phyloP scores from a whole-genome alignment of 2,329 filamentous ascomycete species.

The Venturia oleaginea region DNA sequence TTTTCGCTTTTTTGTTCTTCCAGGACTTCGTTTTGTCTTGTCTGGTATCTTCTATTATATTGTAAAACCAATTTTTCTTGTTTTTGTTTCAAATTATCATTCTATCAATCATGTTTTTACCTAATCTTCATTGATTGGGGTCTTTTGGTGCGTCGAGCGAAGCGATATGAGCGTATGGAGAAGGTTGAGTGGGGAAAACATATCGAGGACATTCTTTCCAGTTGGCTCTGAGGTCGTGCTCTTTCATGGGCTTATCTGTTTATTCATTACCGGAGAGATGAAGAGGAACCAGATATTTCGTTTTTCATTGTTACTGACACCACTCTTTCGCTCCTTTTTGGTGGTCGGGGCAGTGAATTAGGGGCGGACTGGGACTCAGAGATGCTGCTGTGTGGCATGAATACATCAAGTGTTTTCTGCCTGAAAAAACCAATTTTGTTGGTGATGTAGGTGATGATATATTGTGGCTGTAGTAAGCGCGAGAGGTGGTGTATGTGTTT shows the following conservation, averaged over 20 bases:
- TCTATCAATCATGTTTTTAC: conserved; percentile 1
- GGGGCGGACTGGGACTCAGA: background rate
- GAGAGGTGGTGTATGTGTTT: background rate
- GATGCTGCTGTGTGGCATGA: background rate
- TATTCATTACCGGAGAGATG: background rate
- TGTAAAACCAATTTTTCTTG: background rate
- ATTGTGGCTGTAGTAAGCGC: background rate
- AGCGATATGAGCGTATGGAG: background rate
- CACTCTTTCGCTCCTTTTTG: background rate
- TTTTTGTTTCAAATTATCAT: background rate
- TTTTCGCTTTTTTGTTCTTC: background rate
- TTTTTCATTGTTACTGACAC: background rate
- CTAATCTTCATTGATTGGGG: background rate
- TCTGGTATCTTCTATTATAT: background rate
- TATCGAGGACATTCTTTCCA: conserved; percentile 5
- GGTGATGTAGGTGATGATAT: background rate
- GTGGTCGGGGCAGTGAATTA: background rate
- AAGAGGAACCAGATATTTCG: background rate
- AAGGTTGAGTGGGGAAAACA: background rate
- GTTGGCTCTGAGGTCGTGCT: background rate
- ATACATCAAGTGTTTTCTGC: background rate
- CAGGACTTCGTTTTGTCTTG: background rate
- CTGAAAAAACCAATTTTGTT: background rate
- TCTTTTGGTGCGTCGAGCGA: background rate
- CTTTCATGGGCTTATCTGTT: background rate